These are phyloP conservation scores for Coemansia sp. DNA, from an alignment of 192 early-diverging fungal species.

Conservation along the genomic window DNA sequence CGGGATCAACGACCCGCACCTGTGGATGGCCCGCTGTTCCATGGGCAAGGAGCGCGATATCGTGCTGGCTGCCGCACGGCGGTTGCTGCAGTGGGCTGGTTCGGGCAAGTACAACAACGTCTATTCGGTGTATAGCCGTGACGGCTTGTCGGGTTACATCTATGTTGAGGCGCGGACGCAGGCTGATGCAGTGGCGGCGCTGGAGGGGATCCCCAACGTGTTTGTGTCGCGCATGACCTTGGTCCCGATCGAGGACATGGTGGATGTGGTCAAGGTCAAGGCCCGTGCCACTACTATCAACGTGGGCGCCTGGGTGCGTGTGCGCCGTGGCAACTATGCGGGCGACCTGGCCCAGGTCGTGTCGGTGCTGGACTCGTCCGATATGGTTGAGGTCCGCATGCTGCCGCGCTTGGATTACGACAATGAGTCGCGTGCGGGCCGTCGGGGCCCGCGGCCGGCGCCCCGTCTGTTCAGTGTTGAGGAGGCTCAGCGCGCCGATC, in stretches of 20 bases:
- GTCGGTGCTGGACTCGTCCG: conserved; percentile 59
- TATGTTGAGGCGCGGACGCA: conserved; percentile 84
- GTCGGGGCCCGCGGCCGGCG: conserved; percentile 54
- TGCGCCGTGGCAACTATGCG: conserved; percentile 87
- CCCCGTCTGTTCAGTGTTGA: conserved; percentile 65
- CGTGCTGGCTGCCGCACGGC: conserved; percentile 72
- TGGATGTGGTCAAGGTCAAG: conserved; percentile 76
- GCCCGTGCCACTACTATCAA: conserved; percentile 51
- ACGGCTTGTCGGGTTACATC: conserved; percentile 81
- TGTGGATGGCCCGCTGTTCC: conserved; percentile 86
- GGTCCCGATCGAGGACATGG: conserved; percentile 90
- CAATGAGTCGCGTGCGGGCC: conserved; percentile 29
- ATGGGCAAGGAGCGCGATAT: conserved; percentile 84
- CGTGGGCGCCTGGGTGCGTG: conserved; percentile 75
- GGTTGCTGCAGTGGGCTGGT: conserved; percentile 63
- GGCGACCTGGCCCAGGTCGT: conserved; percentile 88
- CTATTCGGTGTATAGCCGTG: conserved; percentile 74
- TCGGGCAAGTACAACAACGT: conserved; percentile 62
- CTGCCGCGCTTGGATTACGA: conserved; percentile 69
- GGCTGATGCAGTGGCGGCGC: conserved; percentile 69
- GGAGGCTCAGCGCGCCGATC: conserved; percentile 51
- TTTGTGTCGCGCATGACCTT: conserved; percentile 65
- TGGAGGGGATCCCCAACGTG: conserved; percentile 72
- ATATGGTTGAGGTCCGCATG: conserved; percentile 60
- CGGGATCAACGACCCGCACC: conserved; percentile 77